Conservation (phyloP, 768 basidiomycete genomes). For the Suillus bovinus region DNA sequence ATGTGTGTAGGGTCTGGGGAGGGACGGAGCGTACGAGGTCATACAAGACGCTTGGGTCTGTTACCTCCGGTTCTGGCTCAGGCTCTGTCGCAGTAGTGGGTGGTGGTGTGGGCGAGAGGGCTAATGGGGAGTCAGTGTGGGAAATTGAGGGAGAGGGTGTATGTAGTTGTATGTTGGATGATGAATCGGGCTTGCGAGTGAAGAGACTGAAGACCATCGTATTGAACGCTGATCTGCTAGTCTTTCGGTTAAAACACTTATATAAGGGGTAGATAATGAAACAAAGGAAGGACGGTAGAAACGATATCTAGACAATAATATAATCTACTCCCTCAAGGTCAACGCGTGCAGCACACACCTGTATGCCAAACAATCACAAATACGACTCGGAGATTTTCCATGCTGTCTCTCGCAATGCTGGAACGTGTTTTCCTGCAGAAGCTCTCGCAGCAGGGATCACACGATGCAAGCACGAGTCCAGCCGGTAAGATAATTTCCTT, state of each 20-base stretch:
- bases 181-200: conserved; percentile 32
- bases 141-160: conserved; percentile 54
- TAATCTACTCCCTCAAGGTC: conserved; percentile 4
- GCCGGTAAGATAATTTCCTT: no score
- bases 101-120: conserved; percentile 32
- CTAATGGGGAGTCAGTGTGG: conserved; percentile 17
- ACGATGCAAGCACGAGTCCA: neutral
- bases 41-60: conserved; percentile 45
- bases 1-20: conserved; percentile 63
- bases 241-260: no score
- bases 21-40: conserved; percentile 61
- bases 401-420: no score
- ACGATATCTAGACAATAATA: conserved; percentile 1
- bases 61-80: conserved; percentile 24
- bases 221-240: neutral
- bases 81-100: conserved; percentile 34
- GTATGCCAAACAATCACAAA: neutral
- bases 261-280: neutral
- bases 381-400: neutral
- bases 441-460: neutral
- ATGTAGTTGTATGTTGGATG: conserved; percentile 38
- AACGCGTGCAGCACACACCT: neutral
- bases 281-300: conserved; percentile 3
- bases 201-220: conserved; percentile 46
- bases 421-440: neutral